Conservation (phyloP, 2,329 filamentous ascomycete species). For the Tolypocladium nubicola region DNA sequence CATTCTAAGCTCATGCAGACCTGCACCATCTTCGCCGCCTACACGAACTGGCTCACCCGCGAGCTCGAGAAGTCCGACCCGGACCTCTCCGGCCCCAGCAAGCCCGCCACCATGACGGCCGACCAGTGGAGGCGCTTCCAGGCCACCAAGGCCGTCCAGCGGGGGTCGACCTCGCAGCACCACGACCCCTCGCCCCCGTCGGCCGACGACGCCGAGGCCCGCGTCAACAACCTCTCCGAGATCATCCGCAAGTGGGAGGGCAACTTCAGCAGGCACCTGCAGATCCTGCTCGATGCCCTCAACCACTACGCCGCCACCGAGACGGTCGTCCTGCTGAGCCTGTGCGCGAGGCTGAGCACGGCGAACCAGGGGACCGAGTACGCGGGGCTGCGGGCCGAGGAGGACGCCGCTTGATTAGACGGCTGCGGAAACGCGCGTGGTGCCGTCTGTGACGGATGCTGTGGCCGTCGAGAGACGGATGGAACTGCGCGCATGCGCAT, state of each 20-base stretch:
- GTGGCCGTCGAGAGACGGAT: neutral
- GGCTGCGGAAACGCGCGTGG: neutral
- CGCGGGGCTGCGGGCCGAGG: slow-evolving; percentile 48
- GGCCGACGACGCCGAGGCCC: slow-evolving; percentile 25
- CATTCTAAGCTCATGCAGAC: slow-evolving; percentile 96
- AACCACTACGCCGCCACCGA: slow-evolving; percentile 98
- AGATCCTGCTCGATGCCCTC: slow-evolving; percentile 86
- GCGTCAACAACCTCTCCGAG: slow-evolving; percentile 72
- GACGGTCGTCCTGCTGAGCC: slow-evolving; percentile 82
- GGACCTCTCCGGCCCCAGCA: slow-evolving; percentile 54
- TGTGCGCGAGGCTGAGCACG: slow-evolving; percentile 74
- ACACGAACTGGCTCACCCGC: slow-evolving; percentile 76
- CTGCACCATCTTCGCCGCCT: slow-evolving; percentile 86
- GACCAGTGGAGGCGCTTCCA: slow-evolving; percentile 52
- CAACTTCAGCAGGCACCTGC: slow-evolving; percentile 84
- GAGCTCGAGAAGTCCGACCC: slow-evolving; percentile 78
- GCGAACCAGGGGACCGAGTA: slow-evolving; percentile 68
- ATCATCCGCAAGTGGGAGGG: slow-evolving; percentile 86
- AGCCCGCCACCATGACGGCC: slow-evolving; percentile 47
- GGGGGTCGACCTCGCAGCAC: slow-evolving; percentile 8
- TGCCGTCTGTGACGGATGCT: neutral
- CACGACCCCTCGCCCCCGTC: slow-evolving; percentile 5
- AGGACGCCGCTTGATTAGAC: slow-evolving; percentile 27
- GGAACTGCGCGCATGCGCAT: neutral
- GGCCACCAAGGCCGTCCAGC: slow-evolving; percentile 30